Evolutionary conservation across 768 basidiomycete species (phyloP).

Genomic region (Pleurotus citrinopileatus): DNA sequence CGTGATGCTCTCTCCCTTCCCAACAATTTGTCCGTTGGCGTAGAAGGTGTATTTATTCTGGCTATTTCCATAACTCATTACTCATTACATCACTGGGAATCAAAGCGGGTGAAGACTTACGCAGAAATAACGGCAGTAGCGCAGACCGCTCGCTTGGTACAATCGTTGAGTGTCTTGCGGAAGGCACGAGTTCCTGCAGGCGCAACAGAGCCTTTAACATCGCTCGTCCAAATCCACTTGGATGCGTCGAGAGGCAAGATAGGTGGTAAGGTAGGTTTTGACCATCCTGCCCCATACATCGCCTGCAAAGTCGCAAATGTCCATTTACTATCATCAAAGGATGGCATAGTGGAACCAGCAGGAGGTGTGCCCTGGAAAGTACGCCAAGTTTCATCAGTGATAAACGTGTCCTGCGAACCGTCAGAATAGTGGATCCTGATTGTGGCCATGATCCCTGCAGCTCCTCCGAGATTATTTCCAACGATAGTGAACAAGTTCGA

Average conservation of each 20-base stretch:
- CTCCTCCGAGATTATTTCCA: not conserved
- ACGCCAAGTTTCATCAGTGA: slow-evolving; percentile 3
- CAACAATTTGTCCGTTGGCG: slow-evolving; percentile 23
- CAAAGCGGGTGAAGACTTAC: not conserved
- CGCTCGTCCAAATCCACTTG: slow-evolving; percentile 7
- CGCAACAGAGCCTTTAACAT: not conserved
- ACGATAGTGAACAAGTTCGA: not conserved
- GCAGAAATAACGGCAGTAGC: slow-evolving; percentile 1
- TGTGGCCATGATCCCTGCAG: not conserved
- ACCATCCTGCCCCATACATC: slow-evolving; percentile 16
- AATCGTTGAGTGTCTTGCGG: not conserved
- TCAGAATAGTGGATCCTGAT: slow-evolving; percentile 2
- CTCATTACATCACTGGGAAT: not conserved
- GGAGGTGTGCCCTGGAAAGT: not conserved
- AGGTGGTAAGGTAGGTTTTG: slow-evolving; percentile 10
- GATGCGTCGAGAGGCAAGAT: not conserved
- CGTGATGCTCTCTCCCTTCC: slow-evolving; percentile 16
- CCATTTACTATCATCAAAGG: slow-evolving; percentile 22
- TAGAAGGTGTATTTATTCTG: slow-evolving; percentile 30
- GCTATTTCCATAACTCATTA: not conserved
- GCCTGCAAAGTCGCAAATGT: slow-evolving; percentile 17
- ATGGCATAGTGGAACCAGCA: slow-evolving; percentile 15
- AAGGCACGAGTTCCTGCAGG: not conserved
- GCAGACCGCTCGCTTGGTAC: not conserved
- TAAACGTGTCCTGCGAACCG: not conserved